phyloP scores from a whole-genome alignment of 768 basidiomycete species.

The Serendipita sp. region DNA sequence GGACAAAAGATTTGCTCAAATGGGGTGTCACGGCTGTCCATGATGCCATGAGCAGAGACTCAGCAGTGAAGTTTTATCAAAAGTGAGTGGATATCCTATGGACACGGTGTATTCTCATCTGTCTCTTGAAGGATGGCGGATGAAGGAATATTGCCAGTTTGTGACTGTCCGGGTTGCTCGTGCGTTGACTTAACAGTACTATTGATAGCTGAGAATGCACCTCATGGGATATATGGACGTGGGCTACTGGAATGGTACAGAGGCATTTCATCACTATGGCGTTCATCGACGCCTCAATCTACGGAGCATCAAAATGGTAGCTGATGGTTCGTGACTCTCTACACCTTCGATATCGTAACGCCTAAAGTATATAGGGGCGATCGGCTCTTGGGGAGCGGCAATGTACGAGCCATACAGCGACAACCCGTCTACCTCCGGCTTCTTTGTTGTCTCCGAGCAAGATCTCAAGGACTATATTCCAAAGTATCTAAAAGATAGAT shows the following conservation, averaged over 20 bases:
- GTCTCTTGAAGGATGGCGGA: conserved; percentile 43
- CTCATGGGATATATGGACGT: conserved; percentile 48
- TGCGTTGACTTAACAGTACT: conserved; percentile 22
- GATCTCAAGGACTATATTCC: conserved; percentile 37
- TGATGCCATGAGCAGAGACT: conserved; percentile 46
- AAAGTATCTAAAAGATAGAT: conserved; percentile 53
- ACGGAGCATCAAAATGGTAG: conserved; percentile 56
- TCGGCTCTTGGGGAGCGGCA: conserved; percentile 88
- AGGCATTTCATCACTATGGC: conserved; percentile 45
- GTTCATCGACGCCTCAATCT: conserved; percentile 46
- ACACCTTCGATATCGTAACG: conserved; percentile 6
- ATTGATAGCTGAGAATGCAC: conserved; percentile 31
- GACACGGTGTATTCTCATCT: neutral
- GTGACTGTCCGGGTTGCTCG: neutral
- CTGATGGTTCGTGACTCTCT: conserved; percentile 39
- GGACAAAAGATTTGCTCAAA: conserved; percentile 52
- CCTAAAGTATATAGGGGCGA: conserved; percentile 26
- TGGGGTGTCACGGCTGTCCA: conserved; percentile 78
- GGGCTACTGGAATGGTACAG: conserved; percentile 46
- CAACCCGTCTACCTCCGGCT: conserved; percentile 50
- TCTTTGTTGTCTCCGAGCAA: conserved; percentile 44
- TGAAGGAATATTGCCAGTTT: conserved; percentile 47
- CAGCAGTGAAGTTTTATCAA: conserved; percentile 45
- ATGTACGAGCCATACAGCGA: conserved; percentile 73
- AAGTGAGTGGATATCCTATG: conserved; percentile 26